Percentiles rank a stretch among this genome's conserved stretches.
Evolutionary conservation across 495 filamentous ascomycete species (phyloP).

Genomic region (Friedmanniomyces endolithicus): DNA sequence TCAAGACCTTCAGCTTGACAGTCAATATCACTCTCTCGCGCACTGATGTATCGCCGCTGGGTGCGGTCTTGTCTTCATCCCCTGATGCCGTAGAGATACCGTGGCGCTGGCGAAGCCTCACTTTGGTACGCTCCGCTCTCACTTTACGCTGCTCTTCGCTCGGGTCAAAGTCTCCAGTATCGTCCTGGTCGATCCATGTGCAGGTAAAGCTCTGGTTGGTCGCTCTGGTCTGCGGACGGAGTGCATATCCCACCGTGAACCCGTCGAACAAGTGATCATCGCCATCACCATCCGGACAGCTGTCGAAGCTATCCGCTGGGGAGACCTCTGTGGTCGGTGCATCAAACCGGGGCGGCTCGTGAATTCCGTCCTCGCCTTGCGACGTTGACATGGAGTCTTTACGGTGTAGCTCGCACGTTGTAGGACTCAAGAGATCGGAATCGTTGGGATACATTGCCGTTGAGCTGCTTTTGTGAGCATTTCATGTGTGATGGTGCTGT

Average conservation of each 20-base stretch:
- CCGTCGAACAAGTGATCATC: background rate
- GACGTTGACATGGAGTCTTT: too few species aligned
- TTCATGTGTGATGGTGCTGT: too few species aligned
- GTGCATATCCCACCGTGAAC: slow-evolving; percentile 1
- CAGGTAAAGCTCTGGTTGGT: background rate
- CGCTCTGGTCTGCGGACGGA: slow-evolving; percentile 12
- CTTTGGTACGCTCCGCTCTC: background rate
- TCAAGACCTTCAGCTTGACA: background rate
- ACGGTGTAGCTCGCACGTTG: too few species aligned
- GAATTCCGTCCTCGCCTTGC: too few species aligned
- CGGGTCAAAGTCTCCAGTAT: slow-evolving; percentile 22
- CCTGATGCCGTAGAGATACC: background rate
- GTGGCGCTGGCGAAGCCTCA: background rate
- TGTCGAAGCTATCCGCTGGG: background rate
- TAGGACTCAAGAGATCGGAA: too few species aligned
- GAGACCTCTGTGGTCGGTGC: background rate
- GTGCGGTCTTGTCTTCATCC: background rate
- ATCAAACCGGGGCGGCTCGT: too few species aligned
- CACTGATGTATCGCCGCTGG: background rate
- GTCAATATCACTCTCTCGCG: background rate
- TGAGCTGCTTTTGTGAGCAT: too few species aligned
- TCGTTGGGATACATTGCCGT: too few species aligned
- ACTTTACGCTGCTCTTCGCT: slow-evolving; percentile 6
- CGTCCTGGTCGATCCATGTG: slow-evolving; percentile 21
- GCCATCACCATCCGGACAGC: background rate